Percentiles rank a stretch among this genome's conserved stretches.
phyloP scores from a whole-genome alignment of 495 filamentous ascomycete species.

The Penicillium daleae region DNA sequence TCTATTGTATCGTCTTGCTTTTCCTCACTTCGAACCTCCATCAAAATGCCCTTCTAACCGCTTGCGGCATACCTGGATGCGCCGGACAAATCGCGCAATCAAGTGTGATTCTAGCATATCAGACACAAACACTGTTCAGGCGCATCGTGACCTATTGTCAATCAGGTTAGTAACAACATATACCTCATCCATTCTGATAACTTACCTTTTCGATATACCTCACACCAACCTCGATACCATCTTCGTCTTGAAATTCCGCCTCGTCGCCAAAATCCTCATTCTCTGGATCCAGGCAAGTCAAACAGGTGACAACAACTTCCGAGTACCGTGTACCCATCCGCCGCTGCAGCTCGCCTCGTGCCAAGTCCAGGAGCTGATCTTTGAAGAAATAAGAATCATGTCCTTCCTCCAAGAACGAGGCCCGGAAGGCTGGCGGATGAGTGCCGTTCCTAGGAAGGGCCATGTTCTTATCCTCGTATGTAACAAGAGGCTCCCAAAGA shows the following conservation, averaged over 20 bases:
- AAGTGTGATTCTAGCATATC: background rate
- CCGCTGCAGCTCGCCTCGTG: slow-evolving; percentile 39
- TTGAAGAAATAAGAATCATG: slow-evolving; percentile 36
- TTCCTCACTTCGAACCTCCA: too few species aligned
- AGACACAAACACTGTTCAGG: background rate
- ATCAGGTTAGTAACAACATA: background rate
- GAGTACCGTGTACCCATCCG: slow-evolving; percentile 56
- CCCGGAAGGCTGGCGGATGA: background rate
- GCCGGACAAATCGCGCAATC: too few species aligned
- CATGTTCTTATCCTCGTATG: slow-evolving; percentile 11
- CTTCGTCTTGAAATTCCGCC: slow-evolving; percentile 50
- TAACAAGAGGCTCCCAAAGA: slow-evolving; percentile 43
- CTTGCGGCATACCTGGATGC: too few species aligned
- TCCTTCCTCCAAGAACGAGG: slow-evolving; percentile 8
- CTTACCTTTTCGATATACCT: slow-evolving; percentile 50
- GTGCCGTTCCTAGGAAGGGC: slow-evolving; percentile 1
- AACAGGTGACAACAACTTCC: slow-evolving; percentile 53
- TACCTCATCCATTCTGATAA: background rate
- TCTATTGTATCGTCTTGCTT: too few species aligned
- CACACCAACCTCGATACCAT: slow-evolving; percentile 55
- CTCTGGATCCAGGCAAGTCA: slow-evolving; percentile 60
- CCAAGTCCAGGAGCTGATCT: slow-evolving; percentile 41
- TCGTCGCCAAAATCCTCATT: slow-evolving; percentile 45
- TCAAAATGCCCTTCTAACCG: too few species aligned
- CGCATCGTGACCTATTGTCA: background rate